Evolutionary conservation across 192 early-diverging fungal genomes (phyloP), one percentile per base, ranked within the genome.

Genomic region (Backusella tuberculispora): DNA sequence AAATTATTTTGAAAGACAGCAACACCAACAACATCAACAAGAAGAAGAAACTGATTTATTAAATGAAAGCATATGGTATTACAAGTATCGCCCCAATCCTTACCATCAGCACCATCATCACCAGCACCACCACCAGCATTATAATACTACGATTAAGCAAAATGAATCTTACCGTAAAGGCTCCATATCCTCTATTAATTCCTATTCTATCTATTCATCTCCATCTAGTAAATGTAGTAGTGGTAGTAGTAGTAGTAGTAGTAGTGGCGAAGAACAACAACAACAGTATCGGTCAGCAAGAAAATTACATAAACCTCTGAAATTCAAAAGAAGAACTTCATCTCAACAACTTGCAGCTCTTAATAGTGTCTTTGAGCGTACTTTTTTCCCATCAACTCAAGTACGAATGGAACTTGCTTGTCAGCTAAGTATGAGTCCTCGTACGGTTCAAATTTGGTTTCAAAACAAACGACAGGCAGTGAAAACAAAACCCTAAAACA

Each of bases 391-490:
- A 21, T 89, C 89, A 63, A 89, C 89, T 13, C 86, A 90, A 37
- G 82, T 85, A 64, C 84, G 90, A 69, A 87, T 86, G 70, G 76
- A 84, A 29, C 80, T 93, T 47, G 91, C 87, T 6, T 83, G 83
- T 43, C 86, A 91, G 71, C 82, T 91, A 37, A 87, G 82, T 24
- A 92, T 93, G 92, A 90, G 87, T 8, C 86, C 90, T 6, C 88
- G 92, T 53, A 88, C 88, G 0, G 91, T 93, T 4, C 92, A 93
- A 75, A 89, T 93, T 37, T 93, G 90, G 94, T 94, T 94, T 81
- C 93, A 94, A 74, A 94, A 94, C 83, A 84, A 90, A 34, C 87
- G 94, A 8, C 94, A 95, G 79, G 88, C 86, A 17, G 80, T 89
- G 21, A 82, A 88, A 9, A 21, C 50, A 56, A 56, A 85, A 6